Percentiles rank a stretch among this genome's conserved stretches.
These are phyloP conservation scores for Naumovozyma castellii DNA, from an alignment of 805 yeast species.

Conservation along the genomic window DNA sequence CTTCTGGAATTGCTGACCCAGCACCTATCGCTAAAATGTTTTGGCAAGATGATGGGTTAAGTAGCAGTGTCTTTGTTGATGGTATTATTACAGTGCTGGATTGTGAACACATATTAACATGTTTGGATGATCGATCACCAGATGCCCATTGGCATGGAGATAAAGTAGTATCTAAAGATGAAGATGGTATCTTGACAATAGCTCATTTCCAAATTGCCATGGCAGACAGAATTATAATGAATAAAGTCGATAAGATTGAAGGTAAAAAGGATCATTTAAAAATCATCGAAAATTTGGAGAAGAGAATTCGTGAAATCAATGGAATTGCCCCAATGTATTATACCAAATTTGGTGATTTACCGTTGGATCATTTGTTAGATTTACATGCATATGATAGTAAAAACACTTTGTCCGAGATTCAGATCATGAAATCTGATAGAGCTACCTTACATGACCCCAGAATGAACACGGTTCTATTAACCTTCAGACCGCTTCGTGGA, in stretches of 20 bases:
- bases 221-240: slow-evolving; percentile 75
- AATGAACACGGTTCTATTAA: slow-evolving; percentile 44
- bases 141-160: slow-evolving; percentile 63
- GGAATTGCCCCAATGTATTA: slow-evolving; percentile 54
- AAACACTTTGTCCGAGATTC: slow-evolving; percentile 11
- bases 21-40: slow-evolving; percentile 96
- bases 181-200: slow-evolving; percentile 43
- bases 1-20: slow-evolving; percentile 96
- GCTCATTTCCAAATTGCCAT: slow-evolving; percentile 86
- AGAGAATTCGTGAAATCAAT: slow-evolving; percentile 44
- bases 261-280: slow-evolving; percentile 6
- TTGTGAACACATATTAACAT: slow-evolving; percentile 50
- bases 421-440: slow-evolving; percentile 2
- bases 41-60: slow-evolving; percentile 89
- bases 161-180: slow-evolving; percentile 30
- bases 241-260: slow-evolving; percentile 58
- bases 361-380: slow-evolving; percentile 55
- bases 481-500: slow-evolving; percentile 34
- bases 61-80: slow-evolving; percentile 78
- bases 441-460: slow-evolving; percentile 40
- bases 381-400: slow-evolving; percentile 62
- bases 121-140: slow-evolving; percentile 49
- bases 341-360: slow-evolving; percentile 68
- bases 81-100: slow-evolving; percentile 88
- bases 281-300: slow-evolving; percentile 27